These are phyloP conservation scores for Cyberlindnera japonica DNA, from an alignment of 805 yeast genomes.

Conservation along the genomic window DNA sequence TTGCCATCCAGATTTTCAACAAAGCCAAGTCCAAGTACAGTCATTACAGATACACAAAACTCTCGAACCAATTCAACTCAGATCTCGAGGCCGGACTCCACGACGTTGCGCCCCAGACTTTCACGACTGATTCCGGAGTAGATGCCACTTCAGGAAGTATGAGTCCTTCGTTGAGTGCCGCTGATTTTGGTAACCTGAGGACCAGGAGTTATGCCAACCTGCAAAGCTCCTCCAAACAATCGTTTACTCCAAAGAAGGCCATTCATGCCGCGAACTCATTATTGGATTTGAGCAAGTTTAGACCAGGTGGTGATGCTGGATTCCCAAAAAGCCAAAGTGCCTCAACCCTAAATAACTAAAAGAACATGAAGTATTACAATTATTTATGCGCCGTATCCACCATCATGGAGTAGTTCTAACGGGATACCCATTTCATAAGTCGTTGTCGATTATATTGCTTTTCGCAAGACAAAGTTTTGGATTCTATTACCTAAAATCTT, in stretches of 20 bases:
- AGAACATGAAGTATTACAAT: too few relatives aligned
- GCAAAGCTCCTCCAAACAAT: conserved; percentile 8
- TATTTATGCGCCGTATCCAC: too few relatives aligned
- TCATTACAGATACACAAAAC: conserved; percentile 20
- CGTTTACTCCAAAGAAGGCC: conserved; percentile 15
- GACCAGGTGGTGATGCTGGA: conserved; percentile 8
- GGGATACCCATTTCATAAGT: too few relatives aligned
- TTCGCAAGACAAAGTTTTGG: too few relatives aligned
- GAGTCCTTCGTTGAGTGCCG: conserved; percentile 20
- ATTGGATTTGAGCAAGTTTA: conserved; percentile 23
- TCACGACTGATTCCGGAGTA: conserved; percentile 4
- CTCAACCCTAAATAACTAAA: background rate
- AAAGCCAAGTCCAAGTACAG: conserved; percentile 17
- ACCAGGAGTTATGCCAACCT: conserved; percentile 26
- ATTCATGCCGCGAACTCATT: conserved; percentile 16
- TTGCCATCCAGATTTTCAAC: conserved; percentile 12
- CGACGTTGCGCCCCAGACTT: conserved; percentile 6
- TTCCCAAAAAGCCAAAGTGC: conserved; percentile 10
- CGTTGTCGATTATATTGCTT: too few relatives aligned
- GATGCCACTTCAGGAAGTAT: conserved; percentile 19
- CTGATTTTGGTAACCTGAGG: conserved; percentile 19
- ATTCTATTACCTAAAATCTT: too few relatives aligned
- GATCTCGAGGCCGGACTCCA: conserved; percentile 25
- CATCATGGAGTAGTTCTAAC: too few relatives aligned
- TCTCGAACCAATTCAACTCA: conserved; percentile 17